phyloP scores from a whole-genome alignment of 331 rosid species.

The Rosa hybrid region DNA sequence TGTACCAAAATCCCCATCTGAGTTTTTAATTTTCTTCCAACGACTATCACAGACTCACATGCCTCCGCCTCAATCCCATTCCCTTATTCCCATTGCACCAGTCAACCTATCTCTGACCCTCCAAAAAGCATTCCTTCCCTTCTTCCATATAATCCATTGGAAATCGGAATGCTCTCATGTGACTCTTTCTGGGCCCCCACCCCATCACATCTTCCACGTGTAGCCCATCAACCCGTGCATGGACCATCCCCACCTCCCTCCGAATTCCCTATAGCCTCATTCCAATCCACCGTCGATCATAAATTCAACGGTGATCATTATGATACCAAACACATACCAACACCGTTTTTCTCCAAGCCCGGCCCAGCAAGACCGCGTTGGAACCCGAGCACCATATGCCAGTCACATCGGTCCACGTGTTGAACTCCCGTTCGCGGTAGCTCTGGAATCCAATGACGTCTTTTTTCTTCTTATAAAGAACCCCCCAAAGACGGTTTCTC shows the following conservation, averaged over 20 bases:
- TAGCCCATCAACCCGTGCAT: conserved; percentile 42
- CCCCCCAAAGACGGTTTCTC: conserved; percentile 26
- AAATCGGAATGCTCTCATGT: conserved; percentile 6
- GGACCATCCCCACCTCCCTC: conserved; percentile 31
- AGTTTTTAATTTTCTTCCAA: background rate
- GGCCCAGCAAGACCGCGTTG: conserved; percentile 42
- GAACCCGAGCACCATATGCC: conserved; percentile 37
- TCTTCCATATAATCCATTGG: background rate
- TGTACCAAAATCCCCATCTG: background rate
- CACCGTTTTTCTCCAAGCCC: conserved; percentile 17
- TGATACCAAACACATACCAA: background rate
- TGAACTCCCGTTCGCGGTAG: background rate
- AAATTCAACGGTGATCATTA: background rate
- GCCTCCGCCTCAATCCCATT: background rate
- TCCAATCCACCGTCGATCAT: conserved; percentile 33
- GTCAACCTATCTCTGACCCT: conserved; percentile 6
- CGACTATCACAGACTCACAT: background rate
- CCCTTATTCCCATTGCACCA: background rate
- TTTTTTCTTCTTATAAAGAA: conserved; percentile 58
- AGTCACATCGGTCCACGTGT: conserved; percentile 51
- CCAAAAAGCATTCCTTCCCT: background rate
- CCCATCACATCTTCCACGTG: conserved; percentile 43
- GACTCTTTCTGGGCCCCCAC: conserved; percentile 20
- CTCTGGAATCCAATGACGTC: conserved; percentile 83
- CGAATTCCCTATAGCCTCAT: background rate